Percentiles rank a stretch among this genome's conserved stretches.
phyloP scores from a whole-genome alignment of 73 alveolate species.

The Paramecium primaurelia region DNA sequence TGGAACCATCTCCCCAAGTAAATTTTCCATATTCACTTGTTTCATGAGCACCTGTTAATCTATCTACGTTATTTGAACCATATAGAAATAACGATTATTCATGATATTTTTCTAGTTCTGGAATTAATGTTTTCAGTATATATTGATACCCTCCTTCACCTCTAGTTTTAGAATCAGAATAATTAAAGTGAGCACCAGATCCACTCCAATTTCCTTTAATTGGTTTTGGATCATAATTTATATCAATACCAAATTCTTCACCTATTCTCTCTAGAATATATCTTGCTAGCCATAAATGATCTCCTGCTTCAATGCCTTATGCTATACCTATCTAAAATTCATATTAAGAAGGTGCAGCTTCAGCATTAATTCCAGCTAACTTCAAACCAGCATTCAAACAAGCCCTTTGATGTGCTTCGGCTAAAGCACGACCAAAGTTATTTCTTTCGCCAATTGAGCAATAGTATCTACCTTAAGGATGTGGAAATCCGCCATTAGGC shows the following conservation, averaged over 20 bases:
- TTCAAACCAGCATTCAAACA: conserved; percentile 86
- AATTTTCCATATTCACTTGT: conserved; percentile 75
- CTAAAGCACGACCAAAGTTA: conserved; percentile 86
- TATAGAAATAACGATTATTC: conserved; percentile 55
- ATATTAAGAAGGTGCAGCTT: conserved; percentile 93
- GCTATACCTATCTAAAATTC: conserved; percentile 89
- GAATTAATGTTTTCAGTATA: conserved; percentile 52
- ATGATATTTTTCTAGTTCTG: conserved; percentile 60
- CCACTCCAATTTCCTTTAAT: conserved; percentile 86
- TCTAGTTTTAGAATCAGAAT: conserved; percentile 81
- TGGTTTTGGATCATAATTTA: conserved; percentile 68
- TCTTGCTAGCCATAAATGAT: conserved; percentile 91
- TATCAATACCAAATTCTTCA: conserved; percentile 62
- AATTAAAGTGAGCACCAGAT: conserved; percentile 93
- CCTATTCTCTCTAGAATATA: conserved; percentile 63
- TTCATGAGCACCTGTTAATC: conserved; percentile 87
- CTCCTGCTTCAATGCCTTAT: conserved; percentile 87
- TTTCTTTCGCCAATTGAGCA: conserved; percentile 84
- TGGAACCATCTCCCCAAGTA: conserved; percentile 87
- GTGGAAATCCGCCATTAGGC: conserved; percentile 87
- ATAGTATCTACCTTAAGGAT: conserved; percentile 92
- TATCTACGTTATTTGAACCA: conserved; percentile 82
- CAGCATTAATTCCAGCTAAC: conserved; percentile 91
- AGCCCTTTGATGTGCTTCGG: conserved; percentile 86
- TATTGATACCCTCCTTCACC: conserved; percentile 71